These are phyloP conservation scores for Toxicodendron radicans DNA, from an alignment of 345 rosid genomes.

Conservation along the genomic window DNA sequence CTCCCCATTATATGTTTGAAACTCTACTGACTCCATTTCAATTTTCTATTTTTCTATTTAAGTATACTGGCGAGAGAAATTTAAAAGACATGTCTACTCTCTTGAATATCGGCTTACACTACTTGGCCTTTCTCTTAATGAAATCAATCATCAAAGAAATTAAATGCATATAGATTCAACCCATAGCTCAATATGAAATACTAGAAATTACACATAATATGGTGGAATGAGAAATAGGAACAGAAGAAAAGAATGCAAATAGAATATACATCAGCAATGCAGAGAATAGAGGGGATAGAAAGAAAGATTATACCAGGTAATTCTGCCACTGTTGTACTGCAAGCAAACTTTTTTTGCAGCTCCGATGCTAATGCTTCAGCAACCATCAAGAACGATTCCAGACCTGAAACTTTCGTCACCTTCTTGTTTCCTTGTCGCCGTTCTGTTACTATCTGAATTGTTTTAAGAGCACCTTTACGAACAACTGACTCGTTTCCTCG, in stretches of 20 bases:
- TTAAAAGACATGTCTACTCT: background rate
- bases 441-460: constrained; percentile 85
- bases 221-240: background rate
- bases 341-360: constrained; percentile 96
- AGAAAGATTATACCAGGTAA: constrained; percentile 55
- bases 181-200: background rate
- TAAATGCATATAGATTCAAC: background rate
- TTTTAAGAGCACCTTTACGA: constrained; percentile 76
- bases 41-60: too few relatives aligned
- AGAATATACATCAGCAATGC: background rate
- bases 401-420: constrained; percentile 77
- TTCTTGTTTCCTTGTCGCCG: constrained; percentile 94
- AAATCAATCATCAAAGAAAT: background rate
- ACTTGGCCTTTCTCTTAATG: background rate
- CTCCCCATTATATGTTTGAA: too few relatives aligned
- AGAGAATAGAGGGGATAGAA: background rate
- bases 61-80: too few relatives aligned
- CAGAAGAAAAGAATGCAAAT: background rate
- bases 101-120: background rate
- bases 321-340: constrained; percentile 83
- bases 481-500: constrained; percentile 76
- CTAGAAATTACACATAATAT: background rate
- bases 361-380: constrained; percentile 91
- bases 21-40: too few relatives aligned
- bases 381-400: constrained; percentile 75